Evolutionary conservation across 768 basidiomycete genomes (phyloP), one percentile per base, ranked within the genome.

Genomic region (Auriscalpium microsporum): DNA sequence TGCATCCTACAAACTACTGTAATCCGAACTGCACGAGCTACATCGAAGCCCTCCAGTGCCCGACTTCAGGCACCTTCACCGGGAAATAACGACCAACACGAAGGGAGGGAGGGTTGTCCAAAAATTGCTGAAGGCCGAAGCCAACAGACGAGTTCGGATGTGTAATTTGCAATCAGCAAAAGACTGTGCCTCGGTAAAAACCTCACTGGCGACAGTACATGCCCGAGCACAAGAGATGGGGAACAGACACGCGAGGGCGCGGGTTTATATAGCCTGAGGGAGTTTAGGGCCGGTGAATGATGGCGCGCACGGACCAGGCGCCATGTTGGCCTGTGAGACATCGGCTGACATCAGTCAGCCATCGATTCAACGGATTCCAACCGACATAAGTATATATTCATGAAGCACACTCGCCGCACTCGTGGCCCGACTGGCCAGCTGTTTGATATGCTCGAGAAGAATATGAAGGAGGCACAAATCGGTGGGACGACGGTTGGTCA

Each of bases 131-230:
- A 75, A 78, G 79, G 84, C 86, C 84, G 75, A 87, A 89, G 86
- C 85, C 78, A 69, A 82, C 80, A 86, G 87, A 90, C 86, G 87
- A 71, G 86, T 90, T 88, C 86, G 88, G 88, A 90, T 90, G 87
- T 87, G 79, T 89, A 90, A 87, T 90, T 90, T 90, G 87, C 87
- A 90, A 90, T 85, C 84, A 90, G 87, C 88, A 89, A 90, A 88
- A 76, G 80, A 87, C 86, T 88, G 84, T 86, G 84, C 83, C 86
- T 91, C 89, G 85, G 88, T 90, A 87, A 76, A 82, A 78, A 91
- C 89, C 86, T 91, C 89, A 90, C 87, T 87, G 84, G 83, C 84
- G 86, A 88, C 84, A 87, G 86, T 87, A 84, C 87, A 83, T 86
- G 85, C 87, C 87, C 87, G 86, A 89, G 87, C 87, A 90, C 87